These are phyloP conservation scores for Geotrichum bryndzae DNA, from an alignment of 1,139 yeast genomes.

Conservation along the genomic window DNA sequence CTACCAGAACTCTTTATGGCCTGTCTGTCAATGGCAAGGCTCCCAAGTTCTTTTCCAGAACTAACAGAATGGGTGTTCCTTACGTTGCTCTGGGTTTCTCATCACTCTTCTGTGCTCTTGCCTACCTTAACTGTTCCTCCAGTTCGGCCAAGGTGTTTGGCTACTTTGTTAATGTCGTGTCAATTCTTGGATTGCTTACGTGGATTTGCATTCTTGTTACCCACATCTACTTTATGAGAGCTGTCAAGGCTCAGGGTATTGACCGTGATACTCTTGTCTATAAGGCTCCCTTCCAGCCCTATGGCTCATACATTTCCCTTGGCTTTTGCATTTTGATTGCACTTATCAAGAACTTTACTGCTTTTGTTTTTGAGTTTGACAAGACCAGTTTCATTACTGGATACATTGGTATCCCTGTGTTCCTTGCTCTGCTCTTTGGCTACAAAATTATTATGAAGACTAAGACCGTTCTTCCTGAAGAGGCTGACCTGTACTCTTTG, in stretches of 20 bases:
- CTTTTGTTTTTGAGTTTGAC: conserved; percentile 51
- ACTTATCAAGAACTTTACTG: conserved; percentile 70
- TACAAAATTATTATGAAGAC: conserved; percentile 55
- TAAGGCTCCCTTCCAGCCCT: conserved; percentile 47
- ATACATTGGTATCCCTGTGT: conserved; percentile 70
- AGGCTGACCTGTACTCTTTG: conserved; percentile 59
- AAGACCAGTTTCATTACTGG: conserved; percentile 67
- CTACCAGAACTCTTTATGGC: conserved; percentile 62
- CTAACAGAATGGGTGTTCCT: conserved; percentile 66
- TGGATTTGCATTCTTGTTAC: conserved; percentile 63
- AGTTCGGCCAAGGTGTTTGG: conserved; percentile 52
- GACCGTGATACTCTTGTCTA: conserved; percentile 47
- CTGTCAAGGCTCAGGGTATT: conserved; percentile 60
- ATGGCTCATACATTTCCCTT: conserved; percentile 50
- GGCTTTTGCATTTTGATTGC: conserved; percentile 51
- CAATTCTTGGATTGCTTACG: conserved; percentile 63
- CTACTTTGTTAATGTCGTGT: conserved; percentile 65
- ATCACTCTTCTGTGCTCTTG: conserved; percentile 47
- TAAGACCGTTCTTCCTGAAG: conserved; percentile 46
- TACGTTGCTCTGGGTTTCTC: conserved; percentile 43
- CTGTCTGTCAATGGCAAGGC: conserved; percentile 59
- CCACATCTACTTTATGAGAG: conserved; percentile 58
- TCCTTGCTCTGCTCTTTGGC: conserved; percentile 48
- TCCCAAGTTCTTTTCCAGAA: conserved; percentile 51
- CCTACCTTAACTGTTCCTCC: conserved; percentile 56